These are phyloP conservation scores for Candida chilensis DNA, from an alignment of 805 yeast genomes.

Conservation along the genomic window DNA sequence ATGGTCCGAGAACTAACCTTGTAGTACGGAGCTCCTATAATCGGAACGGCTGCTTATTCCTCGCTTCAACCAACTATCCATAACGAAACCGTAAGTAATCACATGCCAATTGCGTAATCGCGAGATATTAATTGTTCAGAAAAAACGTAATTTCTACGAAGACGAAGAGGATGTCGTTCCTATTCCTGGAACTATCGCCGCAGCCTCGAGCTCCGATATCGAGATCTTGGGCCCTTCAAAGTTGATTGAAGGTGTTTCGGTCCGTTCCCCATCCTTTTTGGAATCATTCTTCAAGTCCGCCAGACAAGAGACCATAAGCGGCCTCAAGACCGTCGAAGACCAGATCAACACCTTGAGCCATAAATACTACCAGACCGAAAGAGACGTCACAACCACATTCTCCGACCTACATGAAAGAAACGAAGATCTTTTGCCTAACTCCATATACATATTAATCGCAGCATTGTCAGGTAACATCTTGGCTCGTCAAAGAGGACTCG, in stretches of 20 bases:
- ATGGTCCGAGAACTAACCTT: no score
- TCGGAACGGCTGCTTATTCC: no score
- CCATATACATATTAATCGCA: constrained; percentile 60
- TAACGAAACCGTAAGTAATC: no score
- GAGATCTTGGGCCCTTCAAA: constrained; percentile 36
- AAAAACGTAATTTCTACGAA: constrained; percentile 38
- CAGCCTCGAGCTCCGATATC: constrained; percentile 31
- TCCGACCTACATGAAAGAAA: constrained; percentile 52
- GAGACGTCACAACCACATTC: constrained; percentile 52
- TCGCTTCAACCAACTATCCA: no score
- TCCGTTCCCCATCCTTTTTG: constrained; percentile 40
- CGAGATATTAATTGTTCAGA: no score
- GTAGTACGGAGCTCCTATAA: no score
- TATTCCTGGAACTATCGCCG: constrained; percentile 39
- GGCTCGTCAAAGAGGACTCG: constrained; percentile 56
- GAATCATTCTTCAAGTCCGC: constrained; percentile 37
- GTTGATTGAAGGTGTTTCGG: constrained; percentile 45
- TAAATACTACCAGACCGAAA: constrained; percentile 49
- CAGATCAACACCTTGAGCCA: constrained; percentile 38
- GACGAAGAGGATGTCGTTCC: constrained; percentile 37
- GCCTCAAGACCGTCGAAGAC: constrained; percentile 19
- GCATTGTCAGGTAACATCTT: constrained; percentile 64
- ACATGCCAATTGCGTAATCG: no score
- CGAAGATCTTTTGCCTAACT: constrained; percentile 68
- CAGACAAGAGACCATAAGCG: constrained; percentile 31